A percentile compares a stretch with the other conserved stretches of the same genome.
Conservation (phyloP, 306 rosid genomes). For the Herpetospermum pedunculosum region DNA sequence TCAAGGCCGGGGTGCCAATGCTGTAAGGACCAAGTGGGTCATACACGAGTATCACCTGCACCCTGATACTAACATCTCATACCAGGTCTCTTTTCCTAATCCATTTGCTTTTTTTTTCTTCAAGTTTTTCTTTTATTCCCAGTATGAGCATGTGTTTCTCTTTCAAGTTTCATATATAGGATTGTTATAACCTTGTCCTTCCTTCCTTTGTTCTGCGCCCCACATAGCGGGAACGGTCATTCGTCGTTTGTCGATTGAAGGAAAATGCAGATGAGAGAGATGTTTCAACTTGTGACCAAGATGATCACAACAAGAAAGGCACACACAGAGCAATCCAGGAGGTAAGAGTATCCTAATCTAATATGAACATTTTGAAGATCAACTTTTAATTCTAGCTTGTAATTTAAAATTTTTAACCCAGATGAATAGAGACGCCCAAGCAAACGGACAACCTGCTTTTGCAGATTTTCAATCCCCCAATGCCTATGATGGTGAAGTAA, state of each 20-base stretch:
- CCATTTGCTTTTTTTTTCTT: background rate
- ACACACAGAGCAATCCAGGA: background rate
- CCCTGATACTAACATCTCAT: background rate
- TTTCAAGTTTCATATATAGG: background rate
- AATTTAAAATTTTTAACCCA: background rate
- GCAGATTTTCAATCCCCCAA: background rate
- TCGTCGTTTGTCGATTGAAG: slow-evolving; percentile 38
- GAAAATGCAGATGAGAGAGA: slow-evolving; percentile 11
- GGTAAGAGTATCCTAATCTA: slow-evolving; percentile 22
- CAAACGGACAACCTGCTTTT: background rate
- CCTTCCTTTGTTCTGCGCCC: slow-evolving; percentile 7
- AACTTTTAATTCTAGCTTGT: background rate
- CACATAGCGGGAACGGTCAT: slow-evolving; percentile 32
- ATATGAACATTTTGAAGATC: background rate
- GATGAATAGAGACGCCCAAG: background rate
- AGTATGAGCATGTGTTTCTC: background rate
- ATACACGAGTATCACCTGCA: slow-evolving; percentile 51
- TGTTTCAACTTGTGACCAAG: slow-evolving; percentile 10
- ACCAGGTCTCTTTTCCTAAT: slow-evolving; percentile 24
- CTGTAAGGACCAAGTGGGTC: slow-evolving; percentile 35
- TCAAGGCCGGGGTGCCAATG: slow-evolving; percentile 10
- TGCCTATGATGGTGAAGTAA: slow-evolving; percentile 1
- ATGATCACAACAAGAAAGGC: slow-evolving; percentile 10
- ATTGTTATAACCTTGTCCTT: background rate
- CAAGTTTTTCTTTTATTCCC: background rate